Evolutionary conservation across 169 alveolate species (phyloP), one percentile per base, ranked within the genome.

Genomic region (Cryptosporidium muris): DNA sequence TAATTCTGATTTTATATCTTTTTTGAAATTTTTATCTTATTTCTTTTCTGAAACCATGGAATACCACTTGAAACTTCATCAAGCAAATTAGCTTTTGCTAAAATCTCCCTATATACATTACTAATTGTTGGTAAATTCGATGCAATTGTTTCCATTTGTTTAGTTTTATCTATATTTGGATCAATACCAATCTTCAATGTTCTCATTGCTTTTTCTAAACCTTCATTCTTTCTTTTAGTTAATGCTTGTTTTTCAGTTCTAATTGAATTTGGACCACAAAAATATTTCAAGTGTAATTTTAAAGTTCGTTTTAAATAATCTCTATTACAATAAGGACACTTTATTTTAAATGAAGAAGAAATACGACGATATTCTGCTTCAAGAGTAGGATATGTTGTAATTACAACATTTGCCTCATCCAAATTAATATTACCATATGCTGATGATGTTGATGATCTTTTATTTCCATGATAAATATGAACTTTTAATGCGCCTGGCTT

Each of bases 201-300:
- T 48, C 80, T 66, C 91, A 89, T 89, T 8, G 96, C 95, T 51
- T 88, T 80, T 25, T 48, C 67, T 53, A 91, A 63, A 36, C 90
- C 91, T 51, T 81, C 92, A 62, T 56, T 49, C 80, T 90, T 92
- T 47, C 92, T 91, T 66, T 91, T 92, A 63, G 94, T 92, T 81
- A 92, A 88, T 63, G 91, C 82, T 82, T 93, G 95, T 88, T 93
- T 94, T 58, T 90, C 96, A 2, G 97, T 95, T 51, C 95, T 89
- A 58, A 81, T 91, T 5, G 98, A 96, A 37, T 81, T 91, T 3
- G 98, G 98, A 0, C 98, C 98, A 67, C 98, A 95, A 88, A 92
- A 93, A 65, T 95, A 94, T 62, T 82, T 90, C 60, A 91, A 95
- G 80, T 95, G 98, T 48, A 91, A 38, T 16, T 53, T 51, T 47